Conservation (phyloP, 306 rosid genomes). For the Prinsepia uniflora region DNA sequence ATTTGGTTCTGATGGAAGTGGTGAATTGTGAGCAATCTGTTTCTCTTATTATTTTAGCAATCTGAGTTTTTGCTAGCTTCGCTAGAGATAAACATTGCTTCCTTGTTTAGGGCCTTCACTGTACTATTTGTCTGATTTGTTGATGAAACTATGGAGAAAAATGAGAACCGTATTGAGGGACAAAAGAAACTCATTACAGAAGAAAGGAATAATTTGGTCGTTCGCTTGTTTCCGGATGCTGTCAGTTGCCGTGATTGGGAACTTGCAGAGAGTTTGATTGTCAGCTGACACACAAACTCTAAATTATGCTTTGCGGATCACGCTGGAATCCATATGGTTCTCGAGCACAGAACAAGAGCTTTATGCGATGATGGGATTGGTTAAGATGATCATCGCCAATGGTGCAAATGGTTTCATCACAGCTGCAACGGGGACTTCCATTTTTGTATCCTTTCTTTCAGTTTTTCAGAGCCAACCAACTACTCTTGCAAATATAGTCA, state of each 20-base stretch:
- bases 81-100: no score
- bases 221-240: conserved; percentile 30
- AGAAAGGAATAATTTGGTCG: neutral
- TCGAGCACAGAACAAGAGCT: conserved; percentile 56
- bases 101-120: no score
- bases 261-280: conserved; percentile 61
- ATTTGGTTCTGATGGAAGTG: no score
- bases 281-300: conserved; percentile 64
- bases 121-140: neutral
- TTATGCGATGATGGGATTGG: conserved; percentile 44
- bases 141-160: neutral
- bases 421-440: conserved; percentile 66
- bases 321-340: conserved; percentile 73
- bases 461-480: conserved; percentile 71
- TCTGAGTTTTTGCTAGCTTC: no score
- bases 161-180: neutral
- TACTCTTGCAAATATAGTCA: conserved; percentile 55
- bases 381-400: conserved; percentile 50
- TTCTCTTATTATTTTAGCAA: no score
- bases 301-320: conserved; percentile 60
- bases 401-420: conserved; percentile 69
- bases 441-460: conserved; percentile 72
- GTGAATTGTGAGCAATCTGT: no score
- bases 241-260: conserved; percentile 67
- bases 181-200: neutral